These are phyloP conservation scores for Begonia loranthoides DNA, from an alignment of 306 rosid genomes.

Conservation along the genomic window DNA sequence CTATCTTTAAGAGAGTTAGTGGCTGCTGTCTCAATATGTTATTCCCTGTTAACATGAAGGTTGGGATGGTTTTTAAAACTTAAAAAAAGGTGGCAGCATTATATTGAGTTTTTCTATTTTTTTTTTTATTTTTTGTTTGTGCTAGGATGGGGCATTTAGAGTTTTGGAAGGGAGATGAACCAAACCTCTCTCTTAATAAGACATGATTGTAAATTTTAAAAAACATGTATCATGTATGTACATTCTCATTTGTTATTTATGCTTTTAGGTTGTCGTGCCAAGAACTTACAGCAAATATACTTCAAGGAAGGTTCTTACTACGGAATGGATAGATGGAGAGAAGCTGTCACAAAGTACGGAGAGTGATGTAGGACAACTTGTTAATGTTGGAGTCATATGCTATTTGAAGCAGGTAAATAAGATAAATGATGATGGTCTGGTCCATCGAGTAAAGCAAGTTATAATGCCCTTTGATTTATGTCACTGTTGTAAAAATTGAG, in stretches of 20 bases:
- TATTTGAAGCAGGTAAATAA: conserved; percentile 75
- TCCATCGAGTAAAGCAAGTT: too few species aligned
- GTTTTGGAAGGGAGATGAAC: neutral
- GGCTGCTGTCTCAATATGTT: too few species aligned
- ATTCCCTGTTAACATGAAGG: too few species aligned
- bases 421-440: too few species aligned
- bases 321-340: conserved; percentile 88
- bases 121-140: neutral
- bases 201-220: neutral
- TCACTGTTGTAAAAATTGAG: too few species aligned
- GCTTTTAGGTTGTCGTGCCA: conserved; percentile 78
- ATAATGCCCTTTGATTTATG: too few species aligned
- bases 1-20: too few species aligned
- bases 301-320: conserved; percentile 93
- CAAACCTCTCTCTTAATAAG: neutral
- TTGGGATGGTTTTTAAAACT: too few species aligned
- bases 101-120: neutral
- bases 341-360: conserved; percentile 94
- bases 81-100: too few species aligned
- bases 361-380: conserved; percentile 90
- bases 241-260: neutral
- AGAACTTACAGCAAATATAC: conserved; percentile 72
- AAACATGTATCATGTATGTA: neutral
- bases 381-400: conserved; percentile 98
- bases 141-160: neutral